Evolutionary conservation across 352 stramenopile species (phyloP), one percentile per base, ranked within the genome.

Genomic region (Phytophthora pistaciae): DNA sequence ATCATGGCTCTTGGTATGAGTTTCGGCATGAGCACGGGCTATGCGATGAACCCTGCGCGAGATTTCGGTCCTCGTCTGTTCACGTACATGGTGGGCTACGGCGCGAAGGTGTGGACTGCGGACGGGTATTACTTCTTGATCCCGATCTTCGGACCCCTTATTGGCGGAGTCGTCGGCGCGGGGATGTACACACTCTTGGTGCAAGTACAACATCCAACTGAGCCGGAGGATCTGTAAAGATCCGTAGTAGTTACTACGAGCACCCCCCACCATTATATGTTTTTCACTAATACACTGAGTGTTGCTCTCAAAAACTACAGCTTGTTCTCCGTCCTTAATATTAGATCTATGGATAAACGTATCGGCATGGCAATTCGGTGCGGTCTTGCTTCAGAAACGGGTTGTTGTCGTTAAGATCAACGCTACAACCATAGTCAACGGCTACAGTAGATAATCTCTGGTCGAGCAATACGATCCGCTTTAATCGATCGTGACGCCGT

Each of bases 1-100:
- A 80, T 92, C 73, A 80, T 84, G 60, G 82, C 75, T 0, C 67
- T 92, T 3, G 81, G 85, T 27, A 90, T 92, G 75, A 80, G 79
- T 6, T 88, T 92, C 42, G 85, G 83, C 54, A 78, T 77, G 66
- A 76, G 76, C 61, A 81, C 70, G 3, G 71, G 75, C 1, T 83
- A 80, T 53, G 78, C 80, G 1, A 78, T 85, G 65, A 85, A 88
- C 40, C 80, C 80, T 5, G 79, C 81, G 4, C 74, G 77, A 0
- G 81, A 89, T 60, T 84, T 89, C 25, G 67, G 57, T 23, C 74
- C 70, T 53, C 72, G 81, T 11, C n/a, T 80, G 2, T 80, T 90
- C 53, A 90, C 80, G 13, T 79, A 62, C 56, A 54, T 88, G 9
- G 81, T 72, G 11, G 83, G 83, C 60, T 91, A 83, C 77, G 83